A percentile compares a stretch with the other conserved stretches of the same genome.
phyloP scores from a whole-genome alignment of 148 eudicot genomes.

The Polygonum aviculare region DNA sequence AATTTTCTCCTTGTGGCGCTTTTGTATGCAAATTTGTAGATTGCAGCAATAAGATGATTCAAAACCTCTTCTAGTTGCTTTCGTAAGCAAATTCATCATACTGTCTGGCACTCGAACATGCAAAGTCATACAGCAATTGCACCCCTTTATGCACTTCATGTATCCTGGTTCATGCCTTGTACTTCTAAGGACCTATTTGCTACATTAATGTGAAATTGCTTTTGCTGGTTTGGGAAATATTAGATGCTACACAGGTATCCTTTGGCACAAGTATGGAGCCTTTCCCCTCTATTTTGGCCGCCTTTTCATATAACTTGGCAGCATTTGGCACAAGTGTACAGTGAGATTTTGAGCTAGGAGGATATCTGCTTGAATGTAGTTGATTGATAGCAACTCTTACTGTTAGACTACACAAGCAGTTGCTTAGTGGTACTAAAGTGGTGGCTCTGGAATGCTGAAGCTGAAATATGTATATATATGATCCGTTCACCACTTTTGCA shows the following conservation, averaged over 20 bases:
- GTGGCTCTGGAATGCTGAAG: not conserved
- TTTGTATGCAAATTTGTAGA: not conserved
- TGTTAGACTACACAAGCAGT: not conserved
- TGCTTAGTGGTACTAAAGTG: not conserved
- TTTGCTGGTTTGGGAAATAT: slow-evolving; percentile 6
- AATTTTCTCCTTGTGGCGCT: not conserved
- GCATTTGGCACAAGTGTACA: not conserved
- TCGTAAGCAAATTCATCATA: not conserved
- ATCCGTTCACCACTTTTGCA: not conserved
- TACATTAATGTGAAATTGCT: not conserved
- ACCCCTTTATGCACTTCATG: not conserved
- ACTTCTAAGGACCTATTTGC: not conserved
- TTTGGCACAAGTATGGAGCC: not conserved
- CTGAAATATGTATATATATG: not conserved
- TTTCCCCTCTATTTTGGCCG: not conserved
- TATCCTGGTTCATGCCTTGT: not conserved
- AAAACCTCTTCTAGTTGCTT: not conserved
- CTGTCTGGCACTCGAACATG: not conserved
- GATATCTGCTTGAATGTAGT: not conserved
- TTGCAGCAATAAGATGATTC: not conserved
- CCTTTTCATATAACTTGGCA: not conserved
- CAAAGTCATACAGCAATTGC: not conserved
- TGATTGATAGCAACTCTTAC: not conserved
- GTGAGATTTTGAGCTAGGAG: not conserved
- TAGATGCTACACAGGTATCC: not conserved